These are phyloP conservation scores for Esteya vermicola DNA, from an alignment of 2,329 filamentous ascomycete species.

Conservation along the genomic window DNA sequence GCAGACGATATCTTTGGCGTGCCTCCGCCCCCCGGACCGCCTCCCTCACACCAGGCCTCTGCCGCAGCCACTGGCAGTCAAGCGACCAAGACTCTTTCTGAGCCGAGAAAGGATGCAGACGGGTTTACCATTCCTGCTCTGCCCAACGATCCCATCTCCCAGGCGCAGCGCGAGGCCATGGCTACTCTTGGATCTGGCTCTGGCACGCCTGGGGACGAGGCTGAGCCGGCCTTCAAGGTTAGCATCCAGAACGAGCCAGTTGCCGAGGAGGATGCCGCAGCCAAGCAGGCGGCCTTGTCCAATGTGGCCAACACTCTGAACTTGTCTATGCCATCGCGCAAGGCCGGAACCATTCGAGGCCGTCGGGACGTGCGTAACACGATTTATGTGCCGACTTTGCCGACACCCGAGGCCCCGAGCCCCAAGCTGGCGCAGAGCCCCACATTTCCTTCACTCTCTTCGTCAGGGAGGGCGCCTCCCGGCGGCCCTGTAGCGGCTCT, in stretches of 20 bases:
- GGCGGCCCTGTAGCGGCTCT: slow-evolving; percentile 40
- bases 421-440: slow-evolving; percentile 14
- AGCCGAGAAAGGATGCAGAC: slow-evolving; percentile 51
- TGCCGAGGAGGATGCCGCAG: slow-evolving; percentile 61
- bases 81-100: slow-evolving; percentile 12
- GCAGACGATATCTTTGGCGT: slow-evolving; percentile 34
- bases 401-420: slow-evolving; percentile 18
- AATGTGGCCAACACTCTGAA: slow-evolving; percentile 58
- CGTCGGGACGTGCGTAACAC: slow-evolving; percentile 87
- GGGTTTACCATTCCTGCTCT: slow-evolving; percentile 61
- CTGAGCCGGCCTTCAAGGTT: slow-evolving; percentile 60
- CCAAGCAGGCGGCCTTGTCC: slow-evolving; percentile 57
- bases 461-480: slow-evolving; percentile 28
- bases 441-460: slow-evolving; percentile 14
- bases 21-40: slow-evolving; percentile 35
- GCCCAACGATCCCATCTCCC: slow-evolving; percentile 51
- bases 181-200: too few relatives aligned
- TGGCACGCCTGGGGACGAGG: slow-evolving; percentile 33
- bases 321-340: slow-evolving; percentile 48
- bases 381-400: slow-evolving; percentile 58
- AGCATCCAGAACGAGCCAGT: slow-evolving; percentile 69
- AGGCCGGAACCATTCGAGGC: slow-evolving; percentile 66
- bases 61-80: too few relatives aligned
- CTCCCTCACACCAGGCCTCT: slow-evolving; percentile 31
- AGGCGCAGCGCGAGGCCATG: slow-evolving; percentile 52